A percentile compares a stretch with the other conserved stretches of the same genome.
Conservation (phyloP, 257 asterid genomes). For the Coffea canephora region DNA sequence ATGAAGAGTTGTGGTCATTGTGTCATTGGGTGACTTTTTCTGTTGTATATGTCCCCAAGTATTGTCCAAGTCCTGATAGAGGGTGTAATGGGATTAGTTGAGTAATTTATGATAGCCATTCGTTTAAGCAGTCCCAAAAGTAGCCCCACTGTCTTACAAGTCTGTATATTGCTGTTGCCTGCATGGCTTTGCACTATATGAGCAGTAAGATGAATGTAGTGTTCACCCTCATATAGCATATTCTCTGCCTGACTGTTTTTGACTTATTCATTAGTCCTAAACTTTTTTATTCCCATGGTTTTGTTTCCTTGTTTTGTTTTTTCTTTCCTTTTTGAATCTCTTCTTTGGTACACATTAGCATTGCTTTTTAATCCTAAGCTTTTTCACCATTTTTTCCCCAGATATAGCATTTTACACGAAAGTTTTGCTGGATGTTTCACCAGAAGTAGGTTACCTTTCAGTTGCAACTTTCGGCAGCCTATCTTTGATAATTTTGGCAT, state of each 20-base stretch:
- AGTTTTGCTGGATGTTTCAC: constrained; percentile 29
- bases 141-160: too few species aligned
- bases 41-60: too few species aligned
- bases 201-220: neutral
- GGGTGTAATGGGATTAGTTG: neutral
- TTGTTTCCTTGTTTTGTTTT: too few species aligned
- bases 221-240: neutral
- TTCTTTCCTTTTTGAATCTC: too few species aligned
- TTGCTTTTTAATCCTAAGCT: neutral
- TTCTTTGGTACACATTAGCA: neutral
- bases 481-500: constrained; percentile 59
- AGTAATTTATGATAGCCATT: neutral
- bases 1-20: neutral
- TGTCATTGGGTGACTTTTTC: neutral
- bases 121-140: neutral
- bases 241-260: neutral
- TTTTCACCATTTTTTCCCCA: constrained; percentile 17
- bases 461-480: constrained; percentile 31
- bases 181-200: neutral
- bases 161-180: neutral
- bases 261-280: too few species aligned
- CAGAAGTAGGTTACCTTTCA: constrained; percentile 35
- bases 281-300: too few species aligned
- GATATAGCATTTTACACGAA: constrained; percentile 59
- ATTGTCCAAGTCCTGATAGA: neutral